A percentile compares a stretch with the other conserved stretches of the same genome.
phyloP scores from a whole-genome alignment of 2,329 filamentous ascomycete species.

The Microsporum audouinii region DNA sequence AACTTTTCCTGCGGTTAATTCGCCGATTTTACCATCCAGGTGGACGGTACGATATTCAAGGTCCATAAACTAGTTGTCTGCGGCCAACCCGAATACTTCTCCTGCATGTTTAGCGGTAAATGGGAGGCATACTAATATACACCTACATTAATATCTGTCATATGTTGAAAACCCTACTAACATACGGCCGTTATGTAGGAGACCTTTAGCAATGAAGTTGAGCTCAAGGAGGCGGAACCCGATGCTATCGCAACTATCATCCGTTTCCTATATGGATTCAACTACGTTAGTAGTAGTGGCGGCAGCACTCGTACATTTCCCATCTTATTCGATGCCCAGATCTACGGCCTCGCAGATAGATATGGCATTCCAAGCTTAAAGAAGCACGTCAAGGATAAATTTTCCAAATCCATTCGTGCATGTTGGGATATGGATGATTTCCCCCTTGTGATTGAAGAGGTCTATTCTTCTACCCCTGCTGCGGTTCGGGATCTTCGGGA shows the following conservation, averaged over 20 bases:
- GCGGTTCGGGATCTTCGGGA: slow-evolving; percentile 7
- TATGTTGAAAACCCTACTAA: neutral
- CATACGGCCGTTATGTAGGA: neutral
- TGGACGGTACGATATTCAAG: neutral
- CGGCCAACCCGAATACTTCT: neutral
- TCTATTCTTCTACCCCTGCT: slow-evolving; percentile 1
- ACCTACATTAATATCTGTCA: neutral
- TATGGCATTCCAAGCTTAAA: slow-evolving; percentile 18
- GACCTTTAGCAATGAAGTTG: neutral
- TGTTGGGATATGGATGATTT: slow-evolving; percentile 20
- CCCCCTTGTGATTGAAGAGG: neutral
- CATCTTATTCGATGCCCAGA: slow-evolving; percentile 18
- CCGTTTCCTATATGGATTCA: neutral
- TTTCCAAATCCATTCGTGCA: slow-evolving; percentile 10
- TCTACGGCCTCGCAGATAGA: slow-evolving; percentile 21
- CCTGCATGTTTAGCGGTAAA: neutral
- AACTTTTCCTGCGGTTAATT: neutral
- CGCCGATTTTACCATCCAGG: neutral
- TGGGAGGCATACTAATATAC: neutral
- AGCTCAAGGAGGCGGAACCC: neutral
- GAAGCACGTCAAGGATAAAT: slow-evolving; percentile 16
- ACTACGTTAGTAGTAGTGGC: neutral
- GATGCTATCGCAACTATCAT: neutral
- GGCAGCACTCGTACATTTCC: slow-evolving; percentile 9
- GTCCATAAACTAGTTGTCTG: neutral